Evolutionary conservation across 805 yeast species (phyloP), one percentile per base, ranked within the genome.

Genomic region (Kazachstania bromeliacearum): DNA sequence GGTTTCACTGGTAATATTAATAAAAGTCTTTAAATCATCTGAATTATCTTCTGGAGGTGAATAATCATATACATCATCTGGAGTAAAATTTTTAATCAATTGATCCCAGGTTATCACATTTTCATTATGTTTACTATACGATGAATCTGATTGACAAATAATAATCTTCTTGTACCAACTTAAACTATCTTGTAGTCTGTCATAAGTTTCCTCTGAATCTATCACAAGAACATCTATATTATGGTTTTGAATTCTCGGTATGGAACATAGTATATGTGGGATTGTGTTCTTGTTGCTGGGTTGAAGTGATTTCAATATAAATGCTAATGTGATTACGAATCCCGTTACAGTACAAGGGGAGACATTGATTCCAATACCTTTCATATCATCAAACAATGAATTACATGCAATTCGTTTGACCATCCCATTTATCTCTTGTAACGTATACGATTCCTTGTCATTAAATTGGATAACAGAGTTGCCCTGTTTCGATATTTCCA

Each of bases 281-380:
- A 68, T 52, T 8, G 62, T 51, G 4, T 24, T 24, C 2, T 15
- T 9, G 1, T 22, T 16, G 8, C 12, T 19, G 3, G 27, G 12
- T 12, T 17, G 4, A 3, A 49, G 36, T 4, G 64, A 42, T 12
- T 52, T 48, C 28, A 67, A 49, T 49, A 74, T 67, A 27, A 75
- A 66, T 1, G 73, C 68, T 19, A 73, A 40, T 4, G 66, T 36
- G 2, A 67, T 45, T 0, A 62, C 59, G 35, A 72, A 63, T 3
- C 66, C 65, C 7, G 55, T 60, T 6, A 50, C 48, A 18, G 47
- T 61, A 22, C 44, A 59, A 35, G 44, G 47, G 25, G 53, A 42
- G 2, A 48, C 51, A 23, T 45, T 51, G 36, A 42, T 62, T 24
- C 53, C 67, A 44, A 48, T 62, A 21, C 31, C 40, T 16, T 36